Percentiles rank a stretch among this genome's conserved stretches.
phyloP scores from a whole-genome alignment of 805 yeast genomes.

The Komagataella mondaviorum region DNA sequence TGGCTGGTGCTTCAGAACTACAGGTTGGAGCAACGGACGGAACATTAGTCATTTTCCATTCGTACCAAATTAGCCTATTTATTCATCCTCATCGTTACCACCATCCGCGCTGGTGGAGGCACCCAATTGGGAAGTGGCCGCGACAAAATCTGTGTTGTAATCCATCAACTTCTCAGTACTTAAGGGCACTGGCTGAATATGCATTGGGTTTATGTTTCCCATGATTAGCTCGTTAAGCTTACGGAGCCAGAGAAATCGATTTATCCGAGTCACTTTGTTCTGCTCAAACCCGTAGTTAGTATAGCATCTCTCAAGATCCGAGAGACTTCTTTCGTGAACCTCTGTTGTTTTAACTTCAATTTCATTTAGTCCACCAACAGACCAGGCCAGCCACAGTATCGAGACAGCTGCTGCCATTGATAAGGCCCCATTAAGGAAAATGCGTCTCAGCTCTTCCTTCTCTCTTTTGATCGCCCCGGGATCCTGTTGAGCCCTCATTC shows the following conservation, averaged over 20 bases:
- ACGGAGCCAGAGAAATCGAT: slow-evolving; percentile 46
- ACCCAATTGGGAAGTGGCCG: neutral
- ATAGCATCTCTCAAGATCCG: slow-evolving; percentile 26
- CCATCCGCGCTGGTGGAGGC: neutral
- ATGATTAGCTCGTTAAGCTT: slow-evolving; percentile 13
- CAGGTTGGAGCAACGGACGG: neutral
- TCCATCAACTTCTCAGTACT: slow-evolving; percentile 9
- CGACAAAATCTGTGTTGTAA: slow-evolving; percentile 6
- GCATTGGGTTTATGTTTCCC: neutral
- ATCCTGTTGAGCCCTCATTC: slow-evolving; percentile 7
- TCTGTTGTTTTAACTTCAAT: slow-evolving; percentile 11
- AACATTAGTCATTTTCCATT: neutral
- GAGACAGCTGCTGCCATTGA: slow-evolving; percentile 13
- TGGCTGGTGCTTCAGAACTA: neutral
- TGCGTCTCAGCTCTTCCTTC: slow-evolving; percentile 15
- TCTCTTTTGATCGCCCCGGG: slow-evolving; percentile 10
- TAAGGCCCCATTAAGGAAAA: slow-evolving; percentile 12
- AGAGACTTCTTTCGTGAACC: slow-evolving; percentile 25
- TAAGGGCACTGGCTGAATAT: neutral
- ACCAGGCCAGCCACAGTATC: slow-evolving; percentile 16
- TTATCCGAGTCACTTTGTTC: slow-evolving; percentile 34
- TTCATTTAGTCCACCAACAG: slow-evolving; percentile 26
- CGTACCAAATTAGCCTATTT: neutral
- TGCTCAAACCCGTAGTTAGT: slow-evolving; percentile 39
- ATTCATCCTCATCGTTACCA: neutral